Conservation (phyloP, 1,284 basidiomycete species). For the Phellopilus nigrolimitatus region DNA sequence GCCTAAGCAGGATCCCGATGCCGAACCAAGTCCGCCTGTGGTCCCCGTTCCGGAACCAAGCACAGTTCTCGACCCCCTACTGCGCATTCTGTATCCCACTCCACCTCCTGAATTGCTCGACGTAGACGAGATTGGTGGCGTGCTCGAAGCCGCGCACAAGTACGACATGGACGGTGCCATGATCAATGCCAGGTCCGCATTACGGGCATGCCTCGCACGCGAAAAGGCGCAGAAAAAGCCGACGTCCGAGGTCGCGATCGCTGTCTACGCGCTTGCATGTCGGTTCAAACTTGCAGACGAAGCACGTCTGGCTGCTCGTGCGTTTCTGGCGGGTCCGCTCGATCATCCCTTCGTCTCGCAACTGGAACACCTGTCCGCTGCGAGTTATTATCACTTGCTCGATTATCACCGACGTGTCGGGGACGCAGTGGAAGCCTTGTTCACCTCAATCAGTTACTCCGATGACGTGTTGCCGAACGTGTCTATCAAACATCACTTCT, state of each 20-base stretch:
- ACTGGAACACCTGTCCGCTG: neutral
- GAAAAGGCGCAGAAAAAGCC: too few species aligned
- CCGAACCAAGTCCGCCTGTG: too few species aligned
- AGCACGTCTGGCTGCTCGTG: constrained; percentile 1
- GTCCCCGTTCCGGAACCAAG: neutral
- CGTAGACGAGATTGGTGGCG: constrained; percentile 13
- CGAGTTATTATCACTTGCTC: constrained; percentile 1
- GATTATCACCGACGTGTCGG: neutral
- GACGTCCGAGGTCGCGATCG: too few species aligned
- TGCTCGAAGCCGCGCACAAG: constrained; percentile 33
- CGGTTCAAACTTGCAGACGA: neutral
- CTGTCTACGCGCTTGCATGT: neutral
- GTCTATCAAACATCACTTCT: neutral
- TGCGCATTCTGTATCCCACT: neutral
- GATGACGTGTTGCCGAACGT: neutral
- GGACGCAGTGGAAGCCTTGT: neutral
- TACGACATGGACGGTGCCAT: constrained; percentile 31
- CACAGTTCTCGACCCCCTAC: neutral
- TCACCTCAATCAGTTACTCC: neutral
- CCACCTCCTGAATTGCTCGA: neutral
- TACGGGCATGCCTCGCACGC: neutral
- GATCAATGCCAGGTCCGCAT: neutral
- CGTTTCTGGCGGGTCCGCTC: neutral
- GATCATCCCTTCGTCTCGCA: neutral
- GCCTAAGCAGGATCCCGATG: neutral